A percentile compares a stretch with the other conserved stretches of the same genome.
Evolutionary conservation across 1,139 yeast genomes (phyloP).

Genomic region (Pichia sp.): DNA sequence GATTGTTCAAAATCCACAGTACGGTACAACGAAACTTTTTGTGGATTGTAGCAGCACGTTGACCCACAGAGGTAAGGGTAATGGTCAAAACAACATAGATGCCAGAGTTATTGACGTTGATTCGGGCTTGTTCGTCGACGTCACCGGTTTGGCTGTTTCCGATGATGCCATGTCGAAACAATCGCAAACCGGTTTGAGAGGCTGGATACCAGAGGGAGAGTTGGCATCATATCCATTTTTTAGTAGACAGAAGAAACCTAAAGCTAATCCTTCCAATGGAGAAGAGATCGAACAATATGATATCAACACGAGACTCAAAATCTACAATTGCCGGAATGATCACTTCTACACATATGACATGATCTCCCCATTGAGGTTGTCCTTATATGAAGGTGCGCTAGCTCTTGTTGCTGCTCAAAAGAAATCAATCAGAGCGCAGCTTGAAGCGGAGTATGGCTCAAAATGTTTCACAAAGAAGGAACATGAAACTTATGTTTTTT

Average conservation of each 20-base stretch:
- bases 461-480: slow-evolving; percentile 27
- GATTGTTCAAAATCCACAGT: slow-evolving; percentile 55
- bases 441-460: slow-evolving; percentile 24
- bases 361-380: slow-evolving; percentile 37
- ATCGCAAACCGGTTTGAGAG: slow-evolving; percentile 5
- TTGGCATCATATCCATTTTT: slow-evolving; percentile 7
- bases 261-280: not conserved
- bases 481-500: slow-evolving; percentile 22
- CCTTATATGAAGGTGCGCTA: slow-evolving; percentile 43
- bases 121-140: slow-evolving; percentile 69
- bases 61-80: slow-evolving; percentile 32
- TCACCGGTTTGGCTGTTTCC: slow-evolving; percentile 40
- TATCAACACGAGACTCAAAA: slow-evolving; percentile 16
- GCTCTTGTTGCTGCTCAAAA: slow-evolving; percentile 36
- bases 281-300: slow-evolving; percentile 8
- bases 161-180: slow-evolving; percentile 3
- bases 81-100: slow-evolving; percentile 63
- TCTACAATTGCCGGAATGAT: slow-evolving; percentile 41
- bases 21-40: slow-evolving; percentile 49
- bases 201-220: slow-evolving; percentile 6
- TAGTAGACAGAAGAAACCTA: not conserved
- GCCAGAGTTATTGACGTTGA: slow-evolving; percentile 75
- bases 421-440: slow-evolving; percentile 25
- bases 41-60: slow-evolving; percentile 35
- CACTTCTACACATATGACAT: slow-evolving; percentile 34